These are phyloP conservation scores for Ilex paraguariensis DNA, from an alignment of 305 asterid species.

Conservation along the genomic window DNA sequence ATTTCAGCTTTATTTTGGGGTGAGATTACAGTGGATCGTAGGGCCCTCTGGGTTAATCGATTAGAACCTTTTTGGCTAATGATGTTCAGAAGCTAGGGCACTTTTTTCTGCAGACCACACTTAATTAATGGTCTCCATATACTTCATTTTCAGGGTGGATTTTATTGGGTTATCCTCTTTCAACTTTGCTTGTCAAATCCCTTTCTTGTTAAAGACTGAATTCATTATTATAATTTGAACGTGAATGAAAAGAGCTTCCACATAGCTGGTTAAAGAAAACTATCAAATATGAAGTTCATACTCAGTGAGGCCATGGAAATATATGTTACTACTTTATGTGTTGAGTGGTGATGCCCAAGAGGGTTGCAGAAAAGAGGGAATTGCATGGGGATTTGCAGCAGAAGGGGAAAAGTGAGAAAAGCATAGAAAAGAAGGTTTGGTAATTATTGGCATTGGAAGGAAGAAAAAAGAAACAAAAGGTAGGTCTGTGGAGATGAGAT, in stretches of 20 bases:
- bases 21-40: background rate
- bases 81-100: background rate
- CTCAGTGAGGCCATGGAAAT: background rate
- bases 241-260: background rate
- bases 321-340: background rate
- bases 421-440: conserved; percentile 51
- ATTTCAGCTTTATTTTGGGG: background rate
- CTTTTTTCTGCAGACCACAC: background rate
- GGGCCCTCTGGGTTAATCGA: background rate
- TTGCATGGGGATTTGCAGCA: conserved; percentile 60
- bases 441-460: conserved; percentile 50
- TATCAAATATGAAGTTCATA: background rate
- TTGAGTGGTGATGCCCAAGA: background rate
- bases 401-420: conserved; percentile 34
- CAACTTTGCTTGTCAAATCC: background rate
- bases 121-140: background rate
- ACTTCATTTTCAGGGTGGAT: background rate
- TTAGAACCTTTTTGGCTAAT: background rate
- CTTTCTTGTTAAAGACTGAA: background rate
- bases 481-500: conserved; percentile 54
- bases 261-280: background rate
- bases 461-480: conserved; percentile 48
- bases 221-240: too few relatives aligned
- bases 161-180: background rate
- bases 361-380: conserved; percentile 22